Conservation (phyloP, 208 protist species). For the Leishmania braziliensis region DNA sequence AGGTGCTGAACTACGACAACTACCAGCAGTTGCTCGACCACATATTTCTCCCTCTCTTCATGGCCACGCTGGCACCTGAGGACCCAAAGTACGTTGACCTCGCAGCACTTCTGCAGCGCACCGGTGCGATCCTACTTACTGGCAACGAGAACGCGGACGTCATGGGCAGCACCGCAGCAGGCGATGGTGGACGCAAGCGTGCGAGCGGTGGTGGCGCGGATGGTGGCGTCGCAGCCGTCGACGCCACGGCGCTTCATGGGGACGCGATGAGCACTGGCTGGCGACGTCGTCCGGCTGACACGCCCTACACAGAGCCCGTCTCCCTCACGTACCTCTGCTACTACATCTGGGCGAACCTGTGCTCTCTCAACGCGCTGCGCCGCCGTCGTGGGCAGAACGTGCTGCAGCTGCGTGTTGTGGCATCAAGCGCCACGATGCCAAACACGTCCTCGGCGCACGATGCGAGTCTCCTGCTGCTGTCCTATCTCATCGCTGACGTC, state of each 20-base stretch:
- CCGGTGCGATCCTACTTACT: constrained; percentile 96
- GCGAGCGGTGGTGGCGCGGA: background rate
- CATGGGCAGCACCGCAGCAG: constrained; percentile 19
- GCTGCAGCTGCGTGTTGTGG: constrained; percentile 87
- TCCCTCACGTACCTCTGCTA: constrained; percentile 86
- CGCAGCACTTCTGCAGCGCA: constrained; percentile 90
- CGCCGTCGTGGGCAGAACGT: constrained; percentile 83
- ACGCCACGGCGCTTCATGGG: background rate
- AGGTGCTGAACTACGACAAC: constrained; percentile 61
- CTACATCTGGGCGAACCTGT: constrained; percentile 98
- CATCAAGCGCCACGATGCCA: constrained; percentile 61
- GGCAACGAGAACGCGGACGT: constrained; percentile 94
- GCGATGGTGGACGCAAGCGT: background rate
- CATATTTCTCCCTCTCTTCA: constrained; percentile 98
- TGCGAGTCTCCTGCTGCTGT: constrained; percentile 74
- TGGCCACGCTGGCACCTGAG: constrained; percentile 94
- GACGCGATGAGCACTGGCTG: constrained; percentile 1
- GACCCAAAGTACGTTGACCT: constrained; percentile 91
- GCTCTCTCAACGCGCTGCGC: constrained; percentile 96
- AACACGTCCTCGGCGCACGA: constrained; percentile 42
- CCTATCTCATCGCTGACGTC: constrained; percentile 82
- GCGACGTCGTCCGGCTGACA: constrained; percentile 91
- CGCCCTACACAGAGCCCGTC: constrained; percentile 97
- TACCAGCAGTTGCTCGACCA: constrained; percentile 97
- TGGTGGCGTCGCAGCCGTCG: background rate